Conservation (phyloP, 1,284 basidiomycete species). For the Ustilago xerochloae region DNA sequence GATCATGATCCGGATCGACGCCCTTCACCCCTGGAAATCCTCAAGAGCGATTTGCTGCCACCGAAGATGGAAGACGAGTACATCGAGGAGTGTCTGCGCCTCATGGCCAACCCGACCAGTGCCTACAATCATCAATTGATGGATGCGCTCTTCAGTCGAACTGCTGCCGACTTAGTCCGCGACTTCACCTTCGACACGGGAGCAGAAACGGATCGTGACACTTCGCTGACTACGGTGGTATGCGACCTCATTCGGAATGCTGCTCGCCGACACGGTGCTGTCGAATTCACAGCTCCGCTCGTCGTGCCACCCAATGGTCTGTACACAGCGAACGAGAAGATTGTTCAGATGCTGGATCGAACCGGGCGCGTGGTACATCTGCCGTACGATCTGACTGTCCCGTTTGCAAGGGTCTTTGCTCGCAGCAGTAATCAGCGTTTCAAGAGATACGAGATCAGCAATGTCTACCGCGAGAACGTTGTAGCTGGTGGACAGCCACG, state of each 20-base stretch:
- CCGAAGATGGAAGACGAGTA: constrained; percentile 83
- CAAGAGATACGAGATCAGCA: constrained; percentile 84
- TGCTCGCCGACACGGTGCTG: constrained; percentile 88
- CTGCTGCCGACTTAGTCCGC: constrained; percentile 75
- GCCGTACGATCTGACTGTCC: constrained; percentile 72
- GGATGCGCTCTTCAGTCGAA: constrained; percentile 51
- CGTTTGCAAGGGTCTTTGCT: constrained; percentile 86
- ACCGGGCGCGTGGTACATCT: constrained; percentile 67
- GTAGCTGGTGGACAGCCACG: constrained; percentile 68
- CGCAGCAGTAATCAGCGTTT: constrained; percentile 80
- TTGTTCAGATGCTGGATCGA: constrained; percentile 82
- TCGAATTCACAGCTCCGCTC: constrained; percentile 84
- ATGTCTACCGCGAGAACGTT: constrained; percentile 67
- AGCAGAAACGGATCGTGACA: constrained; percentile 77
- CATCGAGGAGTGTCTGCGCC: constrained; percentile 80
- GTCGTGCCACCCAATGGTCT: constrained; percentile 77
- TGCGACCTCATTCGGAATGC: constrained; percentile 80
- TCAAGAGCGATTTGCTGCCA: constrained; percentile 81
- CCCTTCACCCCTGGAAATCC: constrained; percentile 85
- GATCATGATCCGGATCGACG: constrained; percentile 84
- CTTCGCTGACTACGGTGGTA: constrained; percentile 80
- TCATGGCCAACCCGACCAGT: constrained; percentile 75
- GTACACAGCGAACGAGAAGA: constrained; percentile 84
- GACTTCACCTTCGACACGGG: constrained; percentile 84
- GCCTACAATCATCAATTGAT: constrained; percentile 61